Evolutionary conservation across 2,329 filamentous ascomycete species (phyloP), one percentile per base, ranked within the genome.

Genomic region (Eurotiales sp.): DNA sequence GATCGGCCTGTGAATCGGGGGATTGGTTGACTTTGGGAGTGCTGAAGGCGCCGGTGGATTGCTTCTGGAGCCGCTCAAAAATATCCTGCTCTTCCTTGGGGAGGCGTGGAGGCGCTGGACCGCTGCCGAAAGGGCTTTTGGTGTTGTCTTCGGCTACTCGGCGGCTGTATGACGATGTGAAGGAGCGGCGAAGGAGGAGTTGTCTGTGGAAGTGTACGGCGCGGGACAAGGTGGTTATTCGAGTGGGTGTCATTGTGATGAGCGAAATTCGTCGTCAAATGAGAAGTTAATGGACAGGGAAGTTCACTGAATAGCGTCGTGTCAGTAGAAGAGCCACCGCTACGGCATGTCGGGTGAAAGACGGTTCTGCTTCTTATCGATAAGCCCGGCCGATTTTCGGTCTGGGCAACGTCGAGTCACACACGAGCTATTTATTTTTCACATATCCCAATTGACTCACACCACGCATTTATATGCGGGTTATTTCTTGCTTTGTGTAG

Each of bases 81-180:
- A 95, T 82, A 67, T 90, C 88, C 75, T 96, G 91, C 61, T 96
- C 86, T 69, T 88, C 84, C 62, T 90, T 84, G 6, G 92, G 90
- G 10, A 97, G 88, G 44, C 90, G 87, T 0, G 90, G 91, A 14
- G 93, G 93, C 7, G 88, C 73, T 21, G 92, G 88, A 11, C 76
- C 76, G 29, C 58, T 57, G 40, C 56, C 57, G 61, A 72, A 72
- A 21, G 64, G 58, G 27, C 62, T 56, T 25, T 62, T 55, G 4
- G 65, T 59, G 37, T 65, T 62, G 55, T 61, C 54, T 48, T 65
- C 58, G 51, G 56, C 17, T 46, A 57, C 58, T 56, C 59, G 58
- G 52, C 58, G 56, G 37, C 49, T 46, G 19, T 56, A 50, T 46
- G 58, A 60, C 36, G 60, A 63, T 45, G 66, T 64, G 29, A 70